A percentile compares a stretch with the other conserved stretches of the same genome.
phyloP scores from a whole-genome alignment of 352 stramenopile species.

The Globisporangium sylvaticum region DNA sequence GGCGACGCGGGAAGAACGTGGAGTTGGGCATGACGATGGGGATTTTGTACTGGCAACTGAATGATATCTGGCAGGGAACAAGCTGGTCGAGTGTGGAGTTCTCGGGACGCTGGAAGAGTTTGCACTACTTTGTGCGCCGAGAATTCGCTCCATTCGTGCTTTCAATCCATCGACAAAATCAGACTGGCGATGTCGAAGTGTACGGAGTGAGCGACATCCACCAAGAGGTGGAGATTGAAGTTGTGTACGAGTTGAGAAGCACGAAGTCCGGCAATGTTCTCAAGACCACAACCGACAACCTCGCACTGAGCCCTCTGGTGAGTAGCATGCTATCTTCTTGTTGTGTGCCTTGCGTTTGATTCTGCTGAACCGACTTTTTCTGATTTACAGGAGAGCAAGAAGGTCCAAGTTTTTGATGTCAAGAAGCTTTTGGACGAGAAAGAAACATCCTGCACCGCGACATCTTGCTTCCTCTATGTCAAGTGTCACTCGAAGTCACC shows the following conservation, averaged over 20 bases:
- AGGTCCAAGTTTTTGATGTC: constrained; percentile 25
- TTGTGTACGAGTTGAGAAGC: constrained; percentile 44
- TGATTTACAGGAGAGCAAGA: constrained; percentile 32
- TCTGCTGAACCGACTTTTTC: constrained; percentile 6
- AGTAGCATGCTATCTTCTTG: constrained; percentile 5
- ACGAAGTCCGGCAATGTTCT: constrained; percentile 38
- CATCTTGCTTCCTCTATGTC: constrained; percentile 56
- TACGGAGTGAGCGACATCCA: constrained; percentile 50
- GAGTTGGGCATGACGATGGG: constrained; percentile 62
- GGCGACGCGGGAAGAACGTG: constrained; percentile 56
- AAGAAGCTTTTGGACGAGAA: constrained; percentile 28
- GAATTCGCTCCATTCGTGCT: constrained; percentile 69
- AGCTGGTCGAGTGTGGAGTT: constrained; percentile 87
- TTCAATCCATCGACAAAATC: constrained; percentile 27
- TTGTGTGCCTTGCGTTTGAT: not conserved
- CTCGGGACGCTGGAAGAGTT: constrained; percentile 72
- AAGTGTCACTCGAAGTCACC: constrained; percentile 21
- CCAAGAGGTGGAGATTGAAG: constrained; percentile 23
- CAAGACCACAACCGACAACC: constrained; percentile 27
- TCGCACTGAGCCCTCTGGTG: constrained; percentile 36
- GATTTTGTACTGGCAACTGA: constrained; percentile 87
- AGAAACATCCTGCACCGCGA: constrained; percentile 33
- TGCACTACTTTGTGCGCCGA: constrained; percentile 72
- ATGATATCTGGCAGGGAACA: constrained; percentile 85
- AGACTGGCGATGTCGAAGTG: constrained; percentile 27